Conservation (phyloP, 2,329 filamentous ascomycete genomes). For the Dryadomyces quercivorus region DNA sequence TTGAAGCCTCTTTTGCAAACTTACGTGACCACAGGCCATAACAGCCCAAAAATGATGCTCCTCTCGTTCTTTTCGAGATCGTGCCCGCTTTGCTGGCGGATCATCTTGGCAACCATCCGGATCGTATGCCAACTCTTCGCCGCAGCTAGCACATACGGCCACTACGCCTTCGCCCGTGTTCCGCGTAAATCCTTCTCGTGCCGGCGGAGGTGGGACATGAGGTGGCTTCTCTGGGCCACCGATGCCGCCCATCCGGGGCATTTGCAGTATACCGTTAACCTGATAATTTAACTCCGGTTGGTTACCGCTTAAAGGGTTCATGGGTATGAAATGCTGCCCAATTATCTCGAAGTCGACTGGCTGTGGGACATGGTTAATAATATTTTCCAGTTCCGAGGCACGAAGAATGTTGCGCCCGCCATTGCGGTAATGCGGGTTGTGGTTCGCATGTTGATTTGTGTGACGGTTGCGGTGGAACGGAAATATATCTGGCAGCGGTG, state of each 20-base stretch:
- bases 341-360: slow-evolving; percentile 16
- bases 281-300: slow-evolving; percentile 21
- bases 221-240: slow-evolving; percentile 20
- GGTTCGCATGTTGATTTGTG: not conserved
- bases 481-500: not conserved
- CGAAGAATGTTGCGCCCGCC: not conserved
- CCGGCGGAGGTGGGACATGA: slow-evolving; percentile 52
- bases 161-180: slow-evolving; percentile 59
- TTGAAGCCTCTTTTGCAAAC: slow-evolving; percentile 12
- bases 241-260: not conserved
- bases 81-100: slow-evolving; percentile 24
- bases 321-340: slow-evolving; percentile 9
- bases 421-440: not conserved
- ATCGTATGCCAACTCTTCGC: slow-evolving; percentile 69
- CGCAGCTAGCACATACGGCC: slow-evolving; percentile 77
- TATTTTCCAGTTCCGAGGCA: not conserved
- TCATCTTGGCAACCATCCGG: slow-evolving; percentile 27
- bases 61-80: slow-evolving; percentile 37
- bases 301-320: slow-evolving; percentile 18
- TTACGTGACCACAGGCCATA: slow-evolving; percentile 84
- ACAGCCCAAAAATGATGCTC: slow-evolving; percentile 90
- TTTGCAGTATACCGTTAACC: slow-evolving; percentile 17
- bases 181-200: slow-evolving; percentile 69
- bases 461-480: not conserved
- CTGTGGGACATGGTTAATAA: not conserved